These are phyloP conservation scores for Wickerhamomyces silvicola DNA, from an alignment of 805 yeast genomes.

Conservation along the genomic window DNA sequence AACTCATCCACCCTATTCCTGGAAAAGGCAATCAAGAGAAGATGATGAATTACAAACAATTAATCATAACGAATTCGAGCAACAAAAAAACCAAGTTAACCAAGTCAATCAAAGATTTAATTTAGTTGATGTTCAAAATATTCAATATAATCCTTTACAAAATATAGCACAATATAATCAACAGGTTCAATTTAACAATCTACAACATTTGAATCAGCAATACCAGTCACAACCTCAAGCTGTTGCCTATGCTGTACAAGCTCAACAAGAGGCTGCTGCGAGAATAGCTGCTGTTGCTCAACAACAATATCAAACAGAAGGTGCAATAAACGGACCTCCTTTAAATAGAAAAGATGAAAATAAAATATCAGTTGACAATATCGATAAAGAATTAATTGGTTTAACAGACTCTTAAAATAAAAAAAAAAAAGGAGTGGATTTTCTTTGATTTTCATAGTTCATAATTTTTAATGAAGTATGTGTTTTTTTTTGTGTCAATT, in stretches of 20 bases:
- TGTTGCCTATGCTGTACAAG: conserved; percentile 2
- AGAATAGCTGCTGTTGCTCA: conserved; percentile 7
- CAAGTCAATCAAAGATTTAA: background rate
- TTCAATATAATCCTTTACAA: background rate
- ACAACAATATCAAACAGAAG: conserved; percentile 2
- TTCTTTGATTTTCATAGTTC: background rate
- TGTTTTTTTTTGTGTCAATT: too few relatives aligned
- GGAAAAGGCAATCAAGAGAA: conserved; percentile 17
- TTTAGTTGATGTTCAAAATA: background rate
- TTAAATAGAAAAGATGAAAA: background rate
- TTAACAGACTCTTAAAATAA: conserved; percentile 2
- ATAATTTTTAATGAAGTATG: background rate
- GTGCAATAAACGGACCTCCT: conserved; percentile 2
- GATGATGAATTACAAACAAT: conserved; percentile 1
- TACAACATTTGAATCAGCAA: too few relatives aligned
- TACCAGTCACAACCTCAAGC: conserved; percentile 1
- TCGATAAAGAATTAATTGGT: conserved; percentile 20
- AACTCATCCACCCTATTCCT: conserved; percentile 32
- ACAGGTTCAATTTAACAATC: background rate
- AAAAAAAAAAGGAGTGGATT: background rate
- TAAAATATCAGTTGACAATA: conserved; percentile 13
- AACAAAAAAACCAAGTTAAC: background rate
- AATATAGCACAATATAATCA: background rate
- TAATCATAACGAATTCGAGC: background rate
- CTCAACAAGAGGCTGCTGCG: conserved; percentile 6